Percentiles rank a stretch among this genome's conserved stretches.
Conservation (phyloP, 768 basidiomycete genomes). For the Naganishia onofrii region DNA sequence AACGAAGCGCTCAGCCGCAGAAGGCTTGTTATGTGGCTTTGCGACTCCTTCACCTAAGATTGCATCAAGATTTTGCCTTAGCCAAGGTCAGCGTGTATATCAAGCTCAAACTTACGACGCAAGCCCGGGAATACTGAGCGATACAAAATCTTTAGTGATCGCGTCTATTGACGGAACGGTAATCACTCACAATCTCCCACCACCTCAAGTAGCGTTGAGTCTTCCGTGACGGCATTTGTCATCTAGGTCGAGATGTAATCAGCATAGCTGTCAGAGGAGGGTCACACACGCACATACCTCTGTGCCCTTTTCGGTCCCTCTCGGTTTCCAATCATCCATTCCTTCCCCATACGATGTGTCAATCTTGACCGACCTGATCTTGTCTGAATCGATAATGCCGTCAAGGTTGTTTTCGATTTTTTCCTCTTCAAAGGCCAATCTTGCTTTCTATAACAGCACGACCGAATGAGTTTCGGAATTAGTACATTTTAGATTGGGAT, state of each 20-base stretch:
- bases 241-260: not conserved
- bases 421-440: slow-evolving; percentile 10
- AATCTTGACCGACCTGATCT: slow-evolving; percentile 14
- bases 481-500: too few species aligned
- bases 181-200: slow-evolving; percentile 1
- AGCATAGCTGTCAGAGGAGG: not conserved
- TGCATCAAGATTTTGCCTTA: not conserved
- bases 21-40: not conserved
- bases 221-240: not conserved
- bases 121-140: slow-evolving; percentile 17
- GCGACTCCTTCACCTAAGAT: slow-evolving; percentile 4
- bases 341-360: slow-evolving; percentile 13
- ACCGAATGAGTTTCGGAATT: not conserved
- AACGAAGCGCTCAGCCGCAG: slow-evolving; percentile 1
- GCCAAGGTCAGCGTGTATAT: not conserved
- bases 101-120: not conserved
- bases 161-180: not conserved
- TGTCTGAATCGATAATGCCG: not conserved
- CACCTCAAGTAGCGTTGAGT: not conserved
- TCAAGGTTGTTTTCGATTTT: not conserved
- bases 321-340: not conserved
- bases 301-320: slow-evolving; percentile 11
- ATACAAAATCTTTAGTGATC: not conserved
- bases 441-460: not conserved
- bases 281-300: not conserved